Conservation (phyloP, 768 basidiomycete species). For the Daedaleopsis sinensis region DNA sequence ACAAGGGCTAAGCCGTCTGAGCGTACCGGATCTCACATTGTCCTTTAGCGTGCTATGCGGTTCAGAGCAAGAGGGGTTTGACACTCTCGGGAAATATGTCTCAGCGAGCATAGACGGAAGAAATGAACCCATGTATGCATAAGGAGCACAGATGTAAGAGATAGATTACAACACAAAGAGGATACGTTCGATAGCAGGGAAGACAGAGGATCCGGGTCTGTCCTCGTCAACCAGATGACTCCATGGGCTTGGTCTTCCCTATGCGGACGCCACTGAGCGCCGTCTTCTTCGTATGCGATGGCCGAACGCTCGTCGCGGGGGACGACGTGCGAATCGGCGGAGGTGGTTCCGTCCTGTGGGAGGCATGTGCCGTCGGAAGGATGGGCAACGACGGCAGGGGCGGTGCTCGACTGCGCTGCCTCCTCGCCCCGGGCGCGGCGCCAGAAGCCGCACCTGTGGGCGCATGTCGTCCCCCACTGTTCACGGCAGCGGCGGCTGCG, state of each 20-base stretch:
- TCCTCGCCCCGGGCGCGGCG: background rate
- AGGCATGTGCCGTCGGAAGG: background rate
- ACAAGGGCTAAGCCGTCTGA: no score
- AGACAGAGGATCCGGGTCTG: background rate
- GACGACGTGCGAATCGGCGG: background rate
- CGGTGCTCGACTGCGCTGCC: background rate
- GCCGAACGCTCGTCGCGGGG: slow-evolving; percentile 1
- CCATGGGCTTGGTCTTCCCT: slow-evolving; percentile 14
- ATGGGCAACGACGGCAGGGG: slow-evolving; percentile 19
- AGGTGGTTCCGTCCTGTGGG: background rate
- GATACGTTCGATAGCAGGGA: background rate
- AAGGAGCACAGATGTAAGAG: no score
- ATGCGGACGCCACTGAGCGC: slow-evolving; percentile 19
- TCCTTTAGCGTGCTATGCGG: no score
- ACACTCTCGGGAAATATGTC: background rate
- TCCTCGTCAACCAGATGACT: background rate
- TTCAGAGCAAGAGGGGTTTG: background rate
- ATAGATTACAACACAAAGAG: background rate
- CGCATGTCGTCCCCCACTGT: slow-evolving; percentile 2
- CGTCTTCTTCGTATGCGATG: slow-evolving; percentile 6
- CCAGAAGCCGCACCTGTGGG: slow-evolving; percentile 8
- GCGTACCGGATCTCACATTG: no score
- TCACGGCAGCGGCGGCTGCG: slow-evolving; percentile 2
- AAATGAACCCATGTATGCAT: background rate
- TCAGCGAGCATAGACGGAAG: background rate